phyloP scores from a whole-genome alignment of 352 stramenopile species.

The Phytophthora colocasiae region DNA sequence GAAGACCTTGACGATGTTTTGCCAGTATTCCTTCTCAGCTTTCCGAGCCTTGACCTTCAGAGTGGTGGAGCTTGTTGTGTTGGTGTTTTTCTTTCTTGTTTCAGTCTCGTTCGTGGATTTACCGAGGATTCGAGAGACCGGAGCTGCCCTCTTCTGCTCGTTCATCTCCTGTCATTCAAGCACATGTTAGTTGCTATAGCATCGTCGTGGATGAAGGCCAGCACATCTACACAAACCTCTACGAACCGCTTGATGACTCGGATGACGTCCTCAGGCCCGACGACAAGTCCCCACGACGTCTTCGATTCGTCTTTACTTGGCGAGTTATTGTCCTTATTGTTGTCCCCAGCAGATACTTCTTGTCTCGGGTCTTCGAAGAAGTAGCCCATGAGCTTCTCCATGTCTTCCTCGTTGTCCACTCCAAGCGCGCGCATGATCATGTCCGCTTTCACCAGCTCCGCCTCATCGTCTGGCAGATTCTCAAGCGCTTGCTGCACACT shows the following conservation, averaged over 20 bases:
- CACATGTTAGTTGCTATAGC: neutral
- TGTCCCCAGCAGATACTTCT: conserved; percentile 42
- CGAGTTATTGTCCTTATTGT: conserved; percentile 24
- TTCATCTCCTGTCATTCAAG: conserved; percentile 58
- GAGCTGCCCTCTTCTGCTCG: conserved; percentile 69
- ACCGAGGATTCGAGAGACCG: conserved; percentile 55
- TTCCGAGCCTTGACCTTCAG: conserved; percentile 53
- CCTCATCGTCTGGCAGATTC: conserved; percentile 72
- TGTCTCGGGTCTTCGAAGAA: conserved; percentile 79
- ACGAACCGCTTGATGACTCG: conserved; percentile 89
- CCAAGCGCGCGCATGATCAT: conserved; percentile 89
- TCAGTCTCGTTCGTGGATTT: conserved; percentile 36
- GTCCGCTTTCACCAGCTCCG: conserved; percentile 87
- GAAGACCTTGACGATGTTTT: conserved; percentile 78
- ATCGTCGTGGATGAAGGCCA: no score
- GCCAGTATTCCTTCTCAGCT: conserved; percentile 84
- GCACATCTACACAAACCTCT: conserved; percentile 49
- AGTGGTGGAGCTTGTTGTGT: conserved; percentile 29
- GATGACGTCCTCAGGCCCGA: conserved; percentile 89
- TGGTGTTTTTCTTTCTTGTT: conserved; percentile 30
- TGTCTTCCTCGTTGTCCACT: conserved; percentile 87
- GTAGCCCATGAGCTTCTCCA: conserved; percentile 82
- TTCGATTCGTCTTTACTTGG: conserved; percentile 15
- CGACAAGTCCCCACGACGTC: conserved; percentile 62
- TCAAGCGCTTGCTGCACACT: conserved; percentile 85